A percentile compares a stretch with the other conserved stretches of the same genome.
phyloP scores from a whole-genome alignment of 805 yeast species.

The Danielia reshetovae region DNA sequence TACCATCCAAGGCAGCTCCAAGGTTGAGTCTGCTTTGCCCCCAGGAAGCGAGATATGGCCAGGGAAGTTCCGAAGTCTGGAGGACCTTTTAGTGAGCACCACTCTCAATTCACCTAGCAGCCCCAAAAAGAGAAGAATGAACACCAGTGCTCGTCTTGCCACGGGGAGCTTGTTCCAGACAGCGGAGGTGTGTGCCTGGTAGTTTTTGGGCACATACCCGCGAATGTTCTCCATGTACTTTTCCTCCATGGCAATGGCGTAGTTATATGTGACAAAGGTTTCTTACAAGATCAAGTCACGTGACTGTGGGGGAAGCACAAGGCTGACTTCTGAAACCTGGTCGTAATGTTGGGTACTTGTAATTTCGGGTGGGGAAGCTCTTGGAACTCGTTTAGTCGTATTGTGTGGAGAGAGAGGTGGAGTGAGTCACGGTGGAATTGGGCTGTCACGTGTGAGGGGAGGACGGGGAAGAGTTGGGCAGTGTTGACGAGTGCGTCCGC shows the following conservation, averaged over 20 bases:
- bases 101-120: constrained; percentile 72
- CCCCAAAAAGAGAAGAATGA: constrained; percentile 70
- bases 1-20: constrained; percentile 65
- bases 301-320: too few species aligned
- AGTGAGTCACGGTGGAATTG: too few species aligned
- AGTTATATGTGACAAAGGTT: too few species aligned
- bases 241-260: constrained; percentile 11
- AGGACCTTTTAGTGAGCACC: constrained; percentile 72
- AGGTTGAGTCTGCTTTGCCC: constrained; percentile 74
- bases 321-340: too few species aligned
- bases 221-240: constrained; percentile 28
- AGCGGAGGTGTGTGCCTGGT: constrained; percentile 26
- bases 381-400: too few species aligned
- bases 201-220: constrained; percentile 29
- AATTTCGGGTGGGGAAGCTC: too few species aligned
- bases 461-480: too few species aligned
- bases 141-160: constrained; percentile 71
- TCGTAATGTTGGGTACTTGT: too few species aligned
- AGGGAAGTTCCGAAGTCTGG: constrained; percentile 65
- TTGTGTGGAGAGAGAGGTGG: too few species aligned
- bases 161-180: constrained; percentile 67
- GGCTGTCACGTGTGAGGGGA: too few species aligned
- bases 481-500: too few species aligned
- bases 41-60: constrained; percentile 95
- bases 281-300: too few species aligned